Base-by-base conservation (phyloP, 2,329 filamentous ascomycete species). In the Trichophyton schoenleinii region DNA sequence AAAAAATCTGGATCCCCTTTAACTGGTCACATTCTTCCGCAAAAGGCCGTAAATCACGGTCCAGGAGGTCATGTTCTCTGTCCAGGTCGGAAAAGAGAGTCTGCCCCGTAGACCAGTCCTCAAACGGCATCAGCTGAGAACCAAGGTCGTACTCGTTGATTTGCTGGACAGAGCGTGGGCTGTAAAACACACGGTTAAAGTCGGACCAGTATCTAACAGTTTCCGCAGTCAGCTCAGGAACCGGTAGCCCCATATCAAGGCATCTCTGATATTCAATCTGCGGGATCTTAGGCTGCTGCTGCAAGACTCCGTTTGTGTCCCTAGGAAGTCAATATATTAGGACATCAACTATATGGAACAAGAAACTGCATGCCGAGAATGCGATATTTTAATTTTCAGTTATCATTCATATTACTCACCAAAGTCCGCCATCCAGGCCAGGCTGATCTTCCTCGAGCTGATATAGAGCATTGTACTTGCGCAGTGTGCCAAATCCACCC, bases 161-260 rank as follows among this genome's bases (percentile, higher is more conserved):
- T 70, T 95, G 91, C 8, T 95, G 80, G 60, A 96, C 83, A 11
- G 91, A 96, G 60, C 83, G 84, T 7, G 94, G 94, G 71, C 97
- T 91, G 71, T 88, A 96, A 74, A 85, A 99, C n/a, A 94, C 83
- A 28, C 90, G 84, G 67, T 89, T 95, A 74, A 91, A 97, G 73
- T 99, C 94, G 36, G 91, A 95, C 92, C 94, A 99, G 76, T 94
- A 97, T 60, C 90, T 84, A n/a, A 97, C 88, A 9, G 83, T 82
- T 5, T 85, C 82, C 1, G 84, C 79, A 0, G 81, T 87, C 20
- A 96, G 80, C 59, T 79, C 76, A 0, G 87, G 82, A 4, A 86
- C 80, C 2, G 82, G 73, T 3, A 81, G 71, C 22, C 90, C 91
- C 34, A 83, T 75, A 67, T 96, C 88, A 2, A 97, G 83, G 65